These are phyloP conservation scores for Arachnopeziza araneosa DNA, from an alignment of 2,329 filamentous ascomycete species.

Conservation along the genomic window DNA sequence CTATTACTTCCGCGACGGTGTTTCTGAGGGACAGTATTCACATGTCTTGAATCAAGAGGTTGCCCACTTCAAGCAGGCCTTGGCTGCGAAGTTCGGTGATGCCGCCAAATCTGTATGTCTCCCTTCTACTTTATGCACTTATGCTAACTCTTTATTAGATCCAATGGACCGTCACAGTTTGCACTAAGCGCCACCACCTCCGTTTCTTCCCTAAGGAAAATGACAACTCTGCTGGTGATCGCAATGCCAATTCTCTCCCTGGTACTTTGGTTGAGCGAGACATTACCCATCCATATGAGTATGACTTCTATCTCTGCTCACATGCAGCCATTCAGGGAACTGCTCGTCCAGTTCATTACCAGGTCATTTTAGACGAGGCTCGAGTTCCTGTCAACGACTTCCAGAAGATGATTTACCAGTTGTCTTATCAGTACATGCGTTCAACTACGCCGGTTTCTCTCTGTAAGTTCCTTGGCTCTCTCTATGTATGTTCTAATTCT, in stretches of 20 bases:
- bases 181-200: constrained; percentile 90
- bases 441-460: constrained; percentile 85
- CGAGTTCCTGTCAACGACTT: constrained; percentile 61
- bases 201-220: constrained; percentile 74
- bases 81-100: constrained; percentile 37
- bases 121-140: not conserved
- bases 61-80: constrained; percentile 56
- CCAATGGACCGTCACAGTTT: constrained; percentile 80
- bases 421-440: constrained; percentile 88
- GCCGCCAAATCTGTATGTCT: constrained; percentile 21
- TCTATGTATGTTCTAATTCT: constrained; percentile 22
- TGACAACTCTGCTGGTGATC: constrained; percentile 51
- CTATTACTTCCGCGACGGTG: constrained; percentile 90
- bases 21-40: constrained; percentile 78
- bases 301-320: constrained; percentile 46
- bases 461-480: constrained; percentile 36
- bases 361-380: constrained; percentile 80
- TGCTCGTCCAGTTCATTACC: constrained; percentile 86
- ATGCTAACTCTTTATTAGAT: constrained; percentile 15
- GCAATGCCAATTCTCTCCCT: constrained; percentile 75
- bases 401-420: constrained; percentile 87
- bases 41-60: constrained; percentile 80
- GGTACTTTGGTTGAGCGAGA: constrained; percentile 85
- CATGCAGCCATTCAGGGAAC: constrained; percentile 89
- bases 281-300: constrained; percentile 69